phyloP scores from a whole-genome alignment of 495 filamentous ascomycete species.

The Xylaria grammica region DNA sequence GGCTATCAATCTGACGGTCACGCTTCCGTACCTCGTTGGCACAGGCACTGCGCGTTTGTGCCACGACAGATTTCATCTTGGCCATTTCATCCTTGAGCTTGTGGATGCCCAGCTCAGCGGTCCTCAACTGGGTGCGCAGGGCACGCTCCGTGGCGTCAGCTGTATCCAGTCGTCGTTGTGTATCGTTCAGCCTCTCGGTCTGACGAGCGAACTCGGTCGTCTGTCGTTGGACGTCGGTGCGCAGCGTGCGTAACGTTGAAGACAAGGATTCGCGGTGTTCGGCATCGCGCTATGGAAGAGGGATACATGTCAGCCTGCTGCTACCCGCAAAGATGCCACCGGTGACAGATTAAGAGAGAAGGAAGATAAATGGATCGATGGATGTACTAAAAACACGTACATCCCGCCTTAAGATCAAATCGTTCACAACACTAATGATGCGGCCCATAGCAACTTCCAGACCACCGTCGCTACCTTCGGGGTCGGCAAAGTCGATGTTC shows the following conservation, averaged over 20 bases:
- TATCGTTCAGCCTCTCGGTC: conserved; percentile 71
- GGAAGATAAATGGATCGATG: background rate
- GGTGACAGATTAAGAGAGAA: background rate
- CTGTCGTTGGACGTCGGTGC: conserved; percentile 72
- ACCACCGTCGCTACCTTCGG: conserved; percentile 68
- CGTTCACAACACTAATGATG: conserved; percentile 91
- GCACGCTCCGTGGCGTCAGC: conserved; percentile 75
- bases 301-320: conserved; percentile 19
- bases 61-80: conserved; percentile 73
- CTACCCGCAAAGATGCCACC: background rate
- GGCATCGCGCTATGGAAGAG: conserved; percentile 72
- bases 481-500: conserved; percentile 83
- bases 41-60: conserved; percentile 84
- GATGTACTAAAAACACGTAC: conserved; percentile 55
- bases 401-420: conserved; percentile 81
- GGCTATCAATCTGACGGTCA: conserved; percentile 82
- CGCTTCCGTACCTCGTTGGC: conserved; percentile 92
- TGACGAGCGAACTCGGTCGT: conserved; percentile 63
- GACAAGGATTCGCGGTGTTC: conserved; percentile 82
- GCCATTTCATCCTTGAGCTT: conserved; percentile 79
- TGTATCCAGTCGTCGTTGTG: conserved; percentile 74
- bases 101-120: conserved; percentile 71
- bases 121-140: conserved; percentile 68
- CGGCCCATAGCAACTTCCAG: conserved; percentile 75
- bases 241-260: conserved; percentile 75